Conservation (phyloP, 2,329 filamentous ascomycete species). For the Fusarium camptoceras region DNA sequence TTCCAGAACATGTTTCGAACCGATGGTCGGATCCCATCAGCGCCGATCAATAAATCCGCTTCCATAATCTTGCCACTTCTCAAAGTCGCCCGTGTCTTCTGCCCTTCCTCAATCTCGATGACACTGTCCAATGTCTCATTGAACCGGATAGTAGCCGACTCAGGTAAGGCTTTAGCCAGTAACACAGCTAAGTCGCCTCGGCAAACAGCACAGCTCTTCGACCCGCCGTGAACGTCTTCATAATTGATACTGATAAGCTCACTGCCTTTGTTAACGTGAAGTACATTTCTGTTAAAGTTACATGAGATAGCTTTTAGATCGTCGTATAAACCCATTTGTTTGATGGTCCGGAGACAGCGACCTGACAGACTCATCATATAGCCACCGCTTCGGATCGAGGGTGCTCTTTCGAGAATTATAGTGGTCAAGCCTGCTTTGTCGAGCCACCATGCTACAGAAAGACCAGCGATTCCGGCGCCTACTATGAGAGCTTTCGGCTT, state of each 20-base stretch:
- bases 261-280: not conserved
- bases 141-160: not conserved
- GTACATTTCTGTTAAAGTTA: not conserved
- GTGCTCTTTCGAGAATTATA: rapidly evolving
- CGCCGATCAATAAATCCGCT: not conserved
- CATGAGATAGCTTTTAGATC: not conserved
- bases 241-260: not conserved
- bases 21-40: not conserved
- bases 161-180: rapidly evolving
- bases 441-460: not conserved
- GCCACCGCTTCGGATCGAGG: rapidly evolving
- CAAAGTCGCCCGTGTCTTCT: not conserved
- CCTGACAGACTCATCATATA: not conserved
- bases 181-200: not conserved
- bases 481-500: too few species aligned
- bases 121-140: rapidly evolving
- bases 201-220: not conserved
- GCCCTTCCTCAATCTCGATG: rapidly evolving
- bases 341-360: not conserved
- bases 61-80: rapidly evolving
- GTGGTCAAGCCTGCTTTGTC: not conserved
- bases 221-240: rapidly evolving
- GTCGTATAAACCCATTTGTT: not conserved
- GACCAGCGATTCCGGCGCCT: too few species aligned
- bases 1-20: not conserved